These are phyloP conservation scores for Zymoseptoria crescenta DNA, from an alignment of 2,329 filamentous ascomycete genomes.

Conservation along the genomic window DNA sequence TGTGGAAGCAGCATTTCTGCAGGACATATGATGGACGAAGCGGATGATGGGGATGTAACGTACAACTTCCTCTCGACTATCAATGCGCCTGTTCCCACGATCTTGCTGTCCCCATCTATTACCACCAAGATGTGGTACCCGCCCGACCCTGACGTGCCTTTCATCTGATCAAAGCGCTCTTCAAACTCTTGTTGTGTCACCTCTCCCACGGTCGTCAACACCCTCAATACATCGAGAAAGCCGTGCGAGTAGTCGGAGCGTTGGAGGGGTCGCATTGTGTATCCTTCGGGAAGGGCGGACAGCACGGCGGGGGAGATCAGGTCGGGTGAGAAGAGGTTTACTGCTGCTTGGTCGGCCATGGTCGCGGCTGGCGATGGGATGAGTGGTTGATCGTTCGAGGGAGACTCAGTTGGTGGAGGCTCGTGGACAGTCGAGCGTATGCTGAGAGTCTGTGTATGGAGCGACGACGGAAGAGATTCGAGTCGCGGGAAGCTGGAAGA, in stretches of 20 bases:
- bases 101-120: slow-evolving; percentile 59
- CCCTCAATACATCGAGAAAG: slow-evolving; percentile 84
- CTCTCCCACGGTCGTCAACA: slow-evolving; percentile 88
- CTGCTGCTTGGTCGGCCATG: neutral
- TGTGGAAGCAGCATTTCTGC: neutral
- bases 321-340: slow-evolving; percentile 65
- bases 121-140: slow-evolving; percentile 85
- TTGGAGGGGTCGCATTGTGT: slow-evolving; percentile 72
- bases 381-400: neutral
- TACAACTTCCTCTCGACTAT: slow-evolving; percentile 93
- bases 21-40: neutral
- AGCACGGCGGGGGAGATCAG: slow-evolving; percentile 72
- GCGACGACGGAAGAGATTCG: neutral
- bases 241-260: slow-evolving; percentile 69
- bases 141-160: slow-evolving; percentile 43
- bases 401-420: neutral
- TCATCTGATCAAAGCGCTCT: slow-evolving; percentile 76
- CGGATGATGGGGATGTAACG: slow-evolving; percentile 28
- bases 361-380: neutral
- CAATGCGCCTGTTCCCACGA: slow-evolving; percentile 87
- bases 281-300: slow-evolving; percentile 67
- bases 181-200: slow-evolving; percentile 67
- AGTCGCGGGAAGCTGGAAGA: neutral
- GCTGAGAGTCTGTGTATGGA: neutral
- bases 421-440: neutral